phyloP scores from a whole-genome alignment of 2,329 filamentous ascomycete species.

The Cladophialophora psammophila region DNA sequence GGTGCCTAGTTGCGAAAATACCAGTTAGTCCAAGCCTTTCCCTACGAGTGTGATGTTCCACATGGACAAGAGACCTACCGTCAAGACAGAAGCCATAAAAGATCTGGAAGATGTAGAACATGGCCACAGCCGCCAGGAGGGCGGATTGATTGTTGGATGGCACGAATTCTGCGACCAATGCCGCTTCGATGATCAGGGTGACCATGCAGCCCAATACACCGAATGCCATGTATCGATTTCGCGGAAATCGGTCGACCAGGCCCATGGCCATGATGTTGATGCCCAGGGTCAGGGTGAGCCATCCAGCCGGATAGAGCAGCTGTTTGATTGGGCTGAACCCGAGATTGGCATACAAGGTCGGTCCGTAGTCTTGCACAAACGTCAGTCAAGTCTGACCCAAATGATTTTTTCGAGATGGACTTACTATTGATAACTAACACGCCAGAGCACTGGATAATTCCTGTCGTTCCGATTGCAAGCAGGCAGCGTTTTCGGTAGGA shows the following conservation, averaged over 20 bases:
- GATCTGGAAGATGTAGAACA: slow-evolving; percentile 40
- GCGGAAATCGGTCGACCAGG: slow-evolving; percentile 34
- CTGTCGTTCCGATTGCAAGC: slow-evolving; percentile 33
- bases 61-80: neutral
- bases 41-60: neutral
- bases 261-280: slow-evolving; percentile 28
- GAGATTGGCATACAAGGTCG: slow-evolving; percentile 54
- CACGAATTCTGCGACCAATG: slow-evolving; percentile 12
- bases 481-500: slow-evolving; percentile 35
- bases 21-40: neutral
- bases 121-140: slow-evolving; percentile 48
- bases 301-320: slow-evolving; percentile 32
- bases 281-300: slow-evolving; percentile 27
- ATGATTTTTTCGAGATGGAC: neutral
- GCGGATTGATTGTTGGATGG: slow-evolving; percentile 40
- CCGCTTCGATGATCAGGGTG: slow-evolving; percentile 25
- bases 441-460: slow-evolving; percentile 43
- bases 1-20: slow-evolving; percentile 7
- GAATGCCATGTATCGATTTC: slow-evolving; percentile 26
- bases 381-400: slow-evolving; percentile 27
- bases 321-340: slow-evolving; percentile 50
- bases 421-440: slow-evolving; percentile 51
- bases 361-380: slow-evolving; percentile 47
- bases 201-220: slow-evolving; percentile 26
- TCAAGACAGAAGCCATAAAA: slow-evolving; percentile 27